phyloP scores from a whole-genome alignment of 2,329 filamentous ascomycete genomes.

The Apiospora saccharicola region DNA sequence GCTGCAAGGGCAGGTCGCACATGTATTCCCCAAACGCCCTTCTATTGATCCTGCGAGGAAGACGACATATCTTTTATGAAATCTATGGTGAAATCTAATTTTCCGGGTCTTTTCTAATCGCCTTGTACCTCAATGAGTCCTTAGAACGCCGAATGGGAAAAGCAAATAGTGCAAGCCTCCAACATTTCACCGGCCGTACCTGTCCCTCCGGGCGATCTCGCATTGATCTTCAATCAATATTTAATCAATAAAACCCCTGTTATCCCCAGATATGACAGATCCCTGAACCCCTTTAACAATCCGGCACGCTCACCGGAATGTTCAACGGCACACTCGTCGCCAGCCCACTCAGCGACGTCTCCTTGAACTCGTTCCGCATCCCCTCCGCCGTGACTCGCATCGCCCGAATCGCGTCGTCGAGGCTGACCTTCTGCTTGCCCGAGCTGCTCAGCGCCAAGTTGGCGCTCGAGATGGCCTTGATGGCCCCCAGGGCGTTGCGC shows the following conservation, averaged over 20 bases:
- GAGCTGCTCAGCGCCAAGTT: constrained; percentile 56
- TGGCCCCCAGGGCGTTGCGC: constrained; percentile 57
- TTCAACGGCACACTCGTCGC: constrained; percentile 59
- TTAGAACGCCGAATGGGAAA: neutral
- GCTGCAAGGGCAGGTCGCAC: neutral
- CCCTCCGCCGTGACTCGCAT: constrained; percentile 59
- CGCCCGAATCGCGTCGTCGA: constrained; percentile 58
- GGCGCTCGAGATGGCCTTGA: constrained; percentile 59
- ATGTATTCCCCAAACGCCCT: neutral
- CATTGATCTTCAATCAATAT: neutral
- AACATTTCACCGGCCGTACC: neutral
- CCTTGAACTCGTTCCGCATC: constrained; percentile 62
- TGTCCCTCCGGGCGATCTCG: neutral
- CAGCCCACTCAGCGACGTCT: constrained; percentile 57
- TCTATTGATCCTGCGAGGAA: neutral
- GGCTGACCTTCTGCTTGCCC: constrained; percentile 55
- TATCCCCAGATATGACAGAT: neutral
- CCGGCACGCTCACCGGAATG: constrained; percentile 60
- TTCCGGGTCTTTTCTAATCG: neutral
- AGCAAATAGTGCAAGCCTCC: neutral
- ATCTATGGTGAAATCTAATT: neutral
- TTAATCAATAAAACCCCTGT: neutral
- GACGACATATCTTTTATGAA: neutral
- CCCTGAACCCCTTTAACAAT: constrained; percentile 44
- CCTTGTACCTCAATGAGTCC: neutral